Evolutionary conservation across 805 yeast species (phyloP), one percentile per base, ranked within the genome.

Genomic region (Yamadazyma endophytica): DNA sequence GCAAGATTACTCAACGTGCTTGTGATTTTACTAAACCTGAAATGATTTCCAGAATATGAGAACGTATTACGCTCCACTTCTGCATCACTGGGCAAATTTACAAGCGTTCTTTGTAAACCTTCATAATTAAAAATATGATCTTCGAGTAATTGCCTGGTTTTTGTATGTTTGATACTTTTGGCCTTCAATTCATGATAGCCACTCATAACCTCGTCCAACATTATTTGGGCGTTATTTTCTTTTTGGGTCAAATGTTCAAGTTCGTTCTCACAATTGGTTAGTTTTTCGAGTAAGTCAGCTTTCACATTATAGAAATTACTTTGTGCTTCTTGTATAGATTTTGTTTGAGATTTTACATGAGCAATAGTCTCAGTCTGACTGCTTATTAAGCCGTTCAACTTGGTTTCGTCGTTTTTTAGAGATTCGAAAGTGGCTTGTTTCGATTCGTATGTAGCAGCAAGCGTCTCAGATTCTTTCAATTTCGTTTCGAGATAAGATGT

Each of bases 141-240:
- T 46, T 75, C 78, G 23, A 76, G 47, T 7, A 61, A 55, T 40
- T 70, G 57, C 35, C 70, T 56, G 18, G 67, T 57, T 4, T 43
- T 45, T 19, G 52, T 54, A 39, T 67, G 70, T 19, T 52, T 55
- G 13, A 54, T 50, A 22, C 57, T 38, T 37, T 63, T 67, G 3
- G 9, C n/a, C 6, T 29, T 14, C 5, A 41, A 43, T 6, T 32
- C 36, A 4, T 40, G 35, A 5, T 58, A 42, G 14, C 46, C 43
- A 11, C 29, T 30, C 17, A 50, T 45, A 5, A 47, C 36, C 2
- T 28, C 28, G 1, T 35, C 30, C 21, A 53, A 40, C 28, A 21
- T 13, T 20, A 16, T 7, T 4, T 16, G 11, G 6, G 17, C 9
- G 6, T 21, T 5, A 3, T 15, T 13, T 4, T 31, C 35, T 11